These are phyloP conservation scores for Scedosporium dehoogii DNA, from an alignment of 2,329 filamentous ascomycete species.

Conservation along the genomic window DNA sequence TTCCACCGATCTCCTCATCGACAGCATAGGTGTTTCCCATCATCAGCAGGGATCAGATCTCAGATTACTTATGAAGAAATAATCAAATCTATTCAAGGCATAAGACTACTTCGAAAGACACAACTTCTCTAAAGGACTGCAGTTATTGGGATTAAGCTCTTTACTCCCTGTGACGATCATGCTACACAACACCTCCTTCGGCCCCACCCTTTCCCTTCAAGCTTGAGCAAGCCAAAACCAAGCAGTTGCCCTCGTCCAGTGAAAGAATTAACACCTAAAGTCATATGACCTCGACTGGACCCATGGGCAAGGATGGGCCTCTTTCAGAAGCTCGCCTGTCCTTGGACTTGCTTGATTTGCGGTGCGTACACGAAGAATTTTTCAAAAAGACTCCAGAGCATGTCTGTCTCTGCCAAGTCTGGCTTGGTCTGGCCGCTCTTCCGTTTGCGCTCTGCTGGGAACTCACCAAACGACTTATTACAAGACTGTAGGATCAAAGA, in stretches of 20 bases:
- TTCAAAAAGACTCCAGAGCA: neutral
- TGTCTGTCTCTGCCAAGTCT: neutral
- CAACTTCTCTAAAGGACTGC: neutral
- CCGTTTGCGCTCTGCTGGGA: too few species aligned
- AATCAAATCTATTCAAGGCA: neutral
- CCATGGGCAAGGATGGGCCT: neutral
- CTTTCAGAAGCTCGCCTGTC: neutral
- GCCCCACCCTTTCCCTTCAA: neutral
- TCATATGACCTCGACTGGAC: neutral
- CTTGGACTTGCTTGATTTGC: neutral
- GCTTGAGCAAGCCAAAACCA: neutral
- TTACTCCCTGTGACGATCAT: conserved; percentile 4
- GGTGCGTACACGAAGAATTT: neutral
- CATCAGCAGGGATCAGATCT: neutral
- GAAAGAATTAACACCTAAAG: neutral
- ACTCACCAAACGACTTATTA: too few species aligned
- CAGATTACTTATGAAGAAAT: neutral
- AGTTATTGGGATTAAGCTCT: conserved; percentile 1
- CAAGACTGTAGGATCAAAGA: neutral
- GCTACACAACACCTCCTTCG: neutral
- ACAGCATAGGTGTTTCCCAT: neutral
- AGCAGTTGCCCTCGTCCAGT: neutral
- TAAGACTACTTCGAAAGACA: neutral
- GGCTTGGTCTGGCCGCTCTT: neutral
- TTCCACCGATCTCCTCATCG: neutral